These are phyloP conservation scores for Penicillium sp. DNA, from an alignment of 2,329 filamentous ascomycete genomes.

Conservation along the genomic window DNA sequence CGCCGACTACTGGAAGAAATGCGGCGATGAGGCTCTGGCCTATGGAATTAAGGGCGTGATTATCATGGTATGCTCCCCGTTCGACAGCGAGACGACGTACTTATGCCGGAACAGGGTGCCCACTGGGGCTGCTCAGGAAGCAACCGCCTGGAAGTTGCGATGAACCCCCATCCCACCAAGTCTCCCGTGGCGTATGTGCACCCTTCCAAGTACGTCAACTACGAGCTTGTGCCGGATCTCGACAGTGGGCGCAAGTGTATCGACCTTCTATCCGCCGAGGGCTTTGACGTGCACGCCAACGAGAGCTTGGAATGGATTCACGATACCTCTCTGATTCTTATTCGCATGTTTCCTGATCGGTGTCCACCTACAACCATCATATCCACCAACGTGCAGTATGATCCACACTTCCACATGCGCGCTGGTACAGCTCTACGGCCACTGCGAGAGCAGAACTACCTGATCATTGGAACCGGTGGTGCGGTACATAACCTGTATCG, in stretches of 20 bases:
- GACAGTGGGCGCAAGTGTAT: slow-evolving; percentile 51
- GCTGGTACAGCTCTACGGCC: slow-evolving; percentile 57
- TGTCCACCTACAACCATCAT: slow-evolving; percentile 65
- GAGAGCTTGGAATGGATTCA: slow-evolving; percentile 67
- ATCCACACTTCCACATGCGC: slow-evolving; percentile 56
- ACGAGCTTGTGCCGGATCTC: slow-evolving; percentile 61
- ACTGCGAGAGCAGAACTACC: slow-evolving; percentile 53
- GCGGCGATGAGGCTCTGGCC: slow-evolving; percentile 60
- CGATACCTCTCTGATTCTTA: slow-evolving; percentile 66
- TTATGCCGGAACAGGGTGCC: slow-evolving; percentile 46
- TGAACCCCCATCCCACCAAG: slow-evolving; percentile 59
- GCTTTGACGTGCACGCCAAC: slow-evolving; percentile 55
- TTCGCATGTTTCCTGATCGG: slow-evolving; percentile 65
- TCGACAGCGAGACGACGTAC: too few species aligned
- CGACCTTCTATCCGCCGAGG: slow-evolving; percentile 47
- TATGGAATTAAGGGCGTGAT: slow-evolving; percentile 60
- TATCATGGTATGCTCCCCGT: slow-evolving; percentile 54
- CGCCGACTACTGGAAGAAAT: slow-evolving; percentile 64
- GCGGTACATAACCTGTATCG: slow-evolving; percentile 69
- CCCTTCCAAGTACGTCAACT: slow-evolving; percentile 62
- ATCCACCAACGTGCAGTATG: slow-evolving; percentile 54
- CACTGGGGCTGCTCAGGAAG: slow-evolving; percentile 62
- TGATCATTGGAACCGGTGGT: slow-evolving; percentile 61
- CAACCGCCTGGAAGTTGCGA: slow-evolving; percentile 55
- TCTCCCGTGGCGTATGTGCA: slow-evolving; percentile 65